A percentile compares a stretch with the other conserved stretches of the same genome.
These are phyloP conservation scores for Royoungia palumana DNA, from an alignment of 768 basidiomycete species.

Conservation along the genomic window DNA sequence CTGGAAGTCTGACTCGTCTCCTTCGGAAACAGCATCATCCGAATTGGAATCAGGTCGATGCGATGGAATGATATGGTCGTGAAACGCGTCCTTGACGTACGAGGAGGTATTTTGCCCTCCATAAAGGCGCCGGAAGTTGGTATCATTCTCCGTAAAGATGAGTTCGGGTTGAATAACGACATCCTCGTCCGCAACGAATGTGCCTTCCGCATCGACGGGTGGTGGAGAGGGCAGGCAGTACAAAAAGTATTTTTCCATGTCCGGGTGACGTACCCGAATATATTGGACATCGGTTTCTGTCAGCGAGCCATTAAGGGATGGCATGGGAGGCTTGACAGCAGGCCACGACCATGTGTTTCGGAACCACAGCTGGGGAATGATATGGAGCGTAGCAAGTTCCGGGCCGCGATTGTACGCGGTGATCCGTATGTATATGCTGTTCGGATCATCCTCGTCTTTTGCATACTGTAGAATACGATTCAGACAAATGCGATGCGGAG, in stretches of 20 bases:
- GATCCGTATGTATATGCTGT: conserved; percentile 88
- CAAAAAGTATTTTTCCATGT: conserved; percentile 72
- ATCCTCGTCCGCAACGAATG: conserved; percentile 60
- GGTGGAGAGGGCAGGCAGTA: conserved; percentile 93
- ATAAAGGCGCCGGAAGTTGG: conserved; percentile 90
- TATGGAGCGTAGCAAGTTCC: conserved; percentile 88
- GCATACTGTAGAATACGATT: conserved; percentile 65
- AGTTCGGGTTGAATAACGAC: conserved; percentile 69
- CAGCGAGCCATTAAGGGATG: conserved; percentile 51
- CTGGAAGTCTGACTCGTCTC: not conserved
- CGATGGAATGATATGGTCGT: conserved; percentile 89
- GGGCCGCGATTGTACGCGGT: conserved; percentile 97
- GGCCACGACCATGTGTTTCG: conserved; percentile 99
- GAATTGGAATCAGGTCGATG: conserved; percentile 63
- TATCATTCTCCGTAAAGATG: conserved; percentile 96
- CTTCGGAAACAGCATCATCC: conserved; percentile 8
- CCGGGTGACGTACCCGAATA: conserved; percentile 70
- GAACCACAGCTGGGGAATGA: conserved; percentile 96
- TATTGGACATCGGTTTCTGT: conserved; percentile 51
- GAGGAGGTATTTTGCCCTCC: conserved; percentile 78
- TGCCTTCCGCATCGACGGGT: conserved; percentile 72
- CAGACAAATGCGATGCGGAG: conserved; percentile 1
- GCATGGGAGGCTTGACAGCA: conserved; percentile 60
- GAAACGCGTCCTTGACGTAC: conserved; percentile 96
- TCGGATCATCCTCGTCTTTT: conserved; percentile 90